phyloP scores from a whole-genome alignment of 371 early-diverging fungal genomes.

The Encephalitozoon hellem region DNA sequence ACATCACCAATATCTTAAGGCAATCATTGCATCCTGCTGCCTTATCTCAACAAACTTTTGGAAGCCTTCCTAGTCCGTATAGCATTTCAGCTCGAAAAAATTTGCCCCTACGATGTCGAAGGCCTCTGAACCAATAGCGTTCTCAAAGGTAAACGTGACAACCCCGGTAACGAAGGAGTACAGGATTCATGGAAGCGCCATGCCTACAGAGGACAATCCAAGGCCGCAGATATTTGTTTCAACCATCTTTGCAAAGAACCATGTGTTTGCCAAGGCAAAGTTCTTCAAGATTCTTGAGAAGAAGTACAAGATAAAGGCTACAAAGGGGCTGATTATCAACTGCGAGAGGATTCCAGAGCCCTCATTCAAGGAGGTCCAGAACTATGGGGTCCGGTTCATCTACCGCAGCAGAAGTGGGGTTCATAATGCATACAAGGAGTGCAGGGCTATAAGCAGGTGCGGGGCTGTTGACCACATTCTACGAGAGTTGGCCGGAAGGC shows the following conservation, averaged over 20 bases:
- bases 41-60: too few relatives aligned
- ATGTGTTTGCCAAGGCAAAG: slow-evolving; percentile 90
- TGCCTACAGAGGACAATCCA: slow-evolving; percentile 77
- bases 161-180: slow-evolving; percentile 55
- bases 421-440: slow-evolving; percentile 99
- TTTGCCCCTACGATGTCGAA: background rate
- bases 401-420: slow-evolving; percentile 96
- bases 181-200: slow-evolving; percentile 57
- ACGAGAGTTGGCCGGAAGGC: slow-evolving; percentile 52
- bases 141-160: slow-evolving; percentile 33
- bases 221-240: slow-evolving; percentile 90
- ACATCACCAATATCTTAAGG: background rate
- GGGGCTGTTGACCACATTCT: slow-evolving; percentile 73
- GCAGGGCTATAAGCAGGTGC: slow-evolving; percentile 83
- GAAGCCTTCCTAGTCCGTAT: background rate
- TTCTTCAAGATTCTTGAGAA: slow-evolving; percentile 97
- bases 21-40: background rate
- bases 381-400: slow-evolving; percentile 96
- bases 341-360: slow-evolving; percentile 90
- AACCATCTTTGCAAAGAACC: slow-evolving; percentile 94
- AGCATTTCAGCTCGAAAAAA: background rate
- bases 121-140: background rate
- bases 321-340: slow-evolving; percentile 84
- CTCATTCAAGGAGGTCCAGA: slow-evolving; percentile 78
- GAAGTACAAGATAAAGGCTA: slow-evolving; percentile 95